Evolutionary conservation across 495 filamentous ascomycete species (phyloP).

Genomic region (Penicillium argentinense): DNA sequence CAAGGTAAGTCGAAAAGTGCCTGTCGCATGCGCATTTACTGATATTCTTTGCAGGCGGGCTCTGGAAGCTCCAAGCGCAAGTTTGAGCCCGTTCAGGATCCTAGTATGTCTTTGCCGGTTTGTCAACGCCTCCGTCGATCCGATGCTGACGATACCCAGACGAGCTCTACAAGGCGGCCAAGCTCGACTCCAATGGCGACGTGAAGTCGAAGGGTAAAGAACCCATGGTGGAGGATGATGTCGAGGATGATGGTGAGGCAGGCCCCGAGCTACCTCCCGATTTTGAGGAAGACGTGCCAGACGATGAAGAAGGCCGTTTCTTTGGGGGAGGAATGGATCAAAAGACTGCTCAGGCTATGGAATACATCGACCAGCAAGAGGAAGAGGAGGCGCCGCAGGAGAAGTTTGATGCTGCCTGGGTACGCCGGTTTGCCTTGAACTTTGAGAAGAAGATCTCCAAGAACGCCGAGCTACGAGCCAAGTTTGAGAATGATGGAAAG

Average conservation of each 20-base stretch:
- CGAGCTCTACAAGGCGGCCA: constrained; percentile 85
- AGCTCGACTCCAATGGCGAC: constrained; percentile 61
- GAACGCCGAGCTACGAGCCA: constrained; percentile 89
- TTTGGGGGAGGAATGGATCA: constrained; percentile 88
- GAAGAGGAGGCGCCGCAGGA: constrained; percentile 58
- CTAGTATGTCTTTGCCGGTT: constrained; percentile 53
- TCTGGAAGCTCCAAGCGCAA: constrained; percentile 68
- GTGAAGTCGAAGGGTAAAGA: constrained; percentile 60
- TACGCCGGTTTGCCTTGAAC: constrained; percentile 74
- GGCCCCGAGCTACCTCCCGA: constrained; percentile 71
- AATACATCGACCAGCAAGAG: constrained; percentile 78
- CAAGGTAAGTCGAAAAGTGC: constrained; percentile 54
- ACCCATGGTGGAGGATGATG: constrained; percentile 58
- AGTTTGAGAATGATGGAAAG: constrained; percentile 79
- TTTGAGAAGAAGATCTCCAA: constrained; percentile 91
- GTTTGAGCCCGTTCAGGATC: constrained; percentile 66
- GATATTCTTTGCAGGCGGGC: constrained; percentile 29
- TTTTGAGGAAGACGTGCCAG: constrained; percentile 55
- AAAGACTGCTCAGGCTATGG: constrained; percentile 79
- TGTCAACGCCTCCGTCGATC: neutral
- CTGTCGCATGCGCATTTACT: constrained; percentile 5
- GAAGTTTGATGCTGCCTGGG: constrained; percentile 81
- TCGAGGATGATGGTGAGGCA: constrained; percentile 64
- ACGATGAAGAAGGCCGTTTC: constrained; percentile 93
- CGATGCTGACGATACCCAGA: constrained; percentile 45